Evolutionary conservation across 2,329 filamentous ascomycete genomes (phyloP), one percentile per base, ranked within the genome.

Genomic region (Ambrosiella cleistominuta): DNA sequence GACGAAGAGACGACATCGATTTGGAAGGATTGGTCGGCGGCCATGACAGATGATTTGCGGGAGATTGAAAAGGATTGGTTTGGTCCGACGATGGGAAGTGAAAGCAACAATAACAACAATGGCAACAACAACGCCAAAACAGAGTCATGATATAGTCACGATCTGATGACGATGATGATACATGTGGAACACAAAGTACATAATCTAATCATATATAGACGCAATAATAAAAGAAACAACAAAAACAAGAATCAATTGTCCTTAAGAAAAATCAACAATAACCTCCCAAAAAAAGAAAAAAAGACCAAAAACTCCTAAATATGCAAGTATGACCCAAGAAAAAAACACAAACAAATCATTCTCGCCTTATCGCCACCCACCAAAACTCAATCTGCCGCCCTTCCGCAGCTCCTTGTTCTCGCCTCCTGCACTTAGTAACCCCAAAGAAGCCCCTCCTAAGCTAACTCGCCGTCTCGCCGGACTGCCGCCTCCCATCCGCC

Each of bases 401-500:
- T 11, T n/a, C 11, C 13, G n/a, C 15, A 3, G n/a, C 12, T 47
- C 19, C 11, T 13, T 13, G 13, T 19, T 47, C 5, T 47, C 44
- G 8, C 19, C 44, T n/a, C 8, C 19, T 11, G 44, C 11, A 13
- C 44, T 17, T 15, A 47, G 19, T 12, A 12, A 54, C 36, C 13
- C 63, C 57, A 59, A 62, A 19, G 19, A 37, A 15, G 37, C 42
- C 70, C 69, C 3, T 65, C 39, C 11, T 68, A 66, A 60, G 73
- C 63, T 61, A 69, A 72, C 12, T 71, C 71, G 45, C 27, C 52
- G 15, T 19, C 19, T 54, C 9, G 52, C 38, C 52, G 35, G 17
- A 54, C 52, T 54, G 40, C 73, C 71, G 59, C 80, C 66, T 63
- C 79, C 76, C 77, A 81, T 80, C 51, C 78, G 71, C 56, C 78